Conservation (phyloP, 768 basidiomycete genomes). For the Holtermannia corniformis region DNA sequence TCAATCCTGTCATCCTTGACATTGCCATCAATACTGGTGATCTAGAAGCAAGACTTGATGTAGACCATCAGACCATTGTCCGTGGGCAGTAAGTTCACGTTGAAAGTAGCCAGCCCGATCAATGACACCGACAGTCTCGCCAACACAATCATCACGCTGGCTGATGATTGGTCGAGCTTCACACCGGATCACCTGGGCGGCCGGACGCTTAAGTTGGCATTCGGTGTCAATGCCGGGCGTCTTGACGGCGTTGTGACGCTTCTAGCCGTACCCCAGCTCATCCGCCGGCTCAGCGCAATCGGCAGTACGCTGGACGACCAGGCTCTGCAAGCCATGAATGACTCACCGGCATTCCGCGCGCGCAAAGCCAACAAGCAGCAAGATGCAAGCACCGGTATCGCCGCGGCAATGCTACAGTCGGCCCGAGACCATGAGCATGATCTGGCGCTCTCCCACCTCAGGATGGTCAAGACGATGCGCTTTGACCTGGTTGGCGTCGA, state of each 20-base stretch:
- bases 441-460: conserved; percentile 3
- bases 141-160: conserved; percentile 27
- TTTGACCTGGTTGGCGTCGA: conserved; percentile 28
- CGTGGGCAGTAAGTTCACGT: conserved; percentile 24
- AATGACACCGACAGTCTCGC: conserved; percentile 18
- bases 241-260: conserved; percentile 33
- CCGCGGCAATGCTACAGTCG: conserved; percentile 30
- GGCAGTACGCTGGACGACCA: conserved; percentile 23
- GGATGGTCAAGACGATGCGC: conserved; percentile 25
- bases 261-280: conserved; percentile 24
- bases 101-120: neutral
- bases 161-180: conserved; percentile 36
- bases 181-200: conserved; percentile 4
- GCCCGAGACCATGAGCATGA: conserved; percentile 8
- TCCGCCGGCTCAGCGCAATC: conserved; percentile 25
- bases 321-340: conserved; percentile 20
- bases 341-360: conserved; percentile 28
- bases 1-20: conserved; percentile 23
- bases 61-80: conserved; percentile 26
- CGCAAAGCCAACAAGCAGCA: conserved; percentile 20
- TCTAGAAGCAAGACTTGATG: conserved; percentile 19
- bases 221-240: conserved; percentile 33
- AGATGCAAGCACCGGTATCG: conserved; percentile 17
- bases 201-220: conserved; percentile 26
- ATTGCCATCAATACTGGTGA: conserved; percentile 27